Conservation (phyloP, 225 moss, liverwort and hornwort species). For the Straminergon stramineum region DNA sequence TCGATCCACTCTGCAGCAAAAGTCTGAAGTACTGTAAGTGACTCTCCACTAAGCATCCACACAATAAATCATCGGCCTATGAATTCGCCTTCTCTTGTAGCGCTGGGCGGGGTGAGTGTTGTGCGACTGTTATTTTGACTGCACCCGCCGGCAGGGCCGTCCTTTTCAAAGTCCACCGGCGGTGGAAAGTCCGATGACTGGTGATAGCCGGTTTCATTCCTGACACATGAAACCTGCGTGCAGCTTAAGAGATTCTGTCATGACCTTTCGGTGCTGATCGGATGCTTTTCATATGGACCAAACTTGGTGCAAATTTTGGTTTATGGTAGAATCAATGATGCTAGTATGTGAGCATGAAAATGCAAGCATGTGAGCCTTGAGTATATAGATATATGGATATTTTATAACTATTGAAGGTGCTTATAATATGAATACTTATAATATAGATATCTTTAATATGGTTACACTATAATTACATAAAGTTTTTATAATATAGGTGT, state of each 20-base stretch:
- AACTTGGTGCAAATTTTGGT: no score
- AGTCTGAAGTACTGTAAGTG: background rate
- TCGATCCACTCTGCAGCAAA: background rate
- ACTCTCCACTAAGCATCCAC: background rate
- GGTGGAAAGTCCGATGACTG: background rate
- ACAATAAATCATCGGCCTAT: background rate
- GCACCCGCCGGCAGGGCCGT: background rate
- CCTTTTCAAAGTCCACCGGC: background rate
- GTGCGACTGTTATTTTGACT: background rate
- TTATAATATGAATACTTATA: no score
- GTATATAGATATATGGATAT: no score
- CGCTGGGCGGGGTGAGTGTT: background rate
- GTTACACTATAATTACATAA: no score
- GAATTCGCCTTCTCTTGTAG: background rate
- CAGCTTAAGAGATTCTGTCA: background rate
- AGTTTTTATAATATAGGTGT: no score
- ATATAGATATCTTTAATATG: no score
- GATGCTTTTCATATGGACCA: background rate
- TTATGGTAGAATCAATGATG: background rate
- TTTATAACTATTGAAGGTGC: no score
- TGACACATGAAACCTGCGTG: background rate
- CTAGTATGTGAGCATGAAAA: no score
- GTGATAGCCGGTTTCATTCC: background rate
- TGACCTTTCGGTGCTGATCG: background rate
- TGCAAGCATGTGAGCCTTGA: no score